A percentile compares a stretch with the other conserved stretches of the same genome.
Conservation (phyloP, 2,329 filamentous ascomycete species). For the Cordyceps fumosorosea region DNA sequence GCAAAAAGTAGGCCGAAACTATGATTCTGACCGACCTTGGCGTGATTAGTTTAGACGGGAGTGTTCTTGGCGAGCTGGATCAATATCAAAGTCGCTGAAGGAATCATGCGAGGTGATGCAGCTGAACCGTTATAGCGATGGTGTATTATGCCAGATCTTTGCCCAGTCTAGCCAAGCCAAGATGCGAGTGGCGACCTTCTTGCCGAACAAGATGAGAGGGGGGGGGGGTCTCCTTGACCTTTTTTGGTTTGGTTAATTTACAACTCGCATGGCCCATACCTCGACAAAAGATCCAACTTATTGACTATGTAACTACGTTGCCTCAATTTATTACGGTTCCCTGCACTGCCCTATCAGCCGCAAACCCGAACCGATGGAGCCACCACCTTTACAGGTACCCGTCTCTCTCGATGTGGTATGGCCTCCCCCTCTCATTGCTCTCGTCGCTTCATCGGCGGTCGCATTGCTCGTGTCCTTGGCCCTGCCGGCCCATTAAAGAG, state of each 20-base stretch:
- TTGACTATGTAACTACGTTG: too few relatives aligned
- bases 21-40: background rate
- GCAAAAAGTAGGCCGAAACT: background rate
- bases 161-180: background rate
- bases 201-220: background rate
- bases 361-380: background rate
- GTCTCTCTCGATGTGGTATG: background rate
- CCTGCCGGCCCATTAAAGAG: background rate
- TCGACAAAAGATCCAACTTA: background rate
- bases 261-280: background rate
- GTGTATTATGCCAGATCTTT: background rate
- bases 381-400: too few relatives aligned
- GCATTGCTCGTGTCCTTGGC: constrained; percentile 1
- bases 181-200: background rate
- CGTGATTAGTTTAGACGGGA: background rate
- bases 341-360: constrained; percentile 4
- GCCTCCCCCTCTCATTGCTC: too few relatives aligned
- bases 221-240: background rate
- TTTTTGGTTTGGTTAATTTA: background rate
- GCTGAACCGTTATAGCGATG: background rate
- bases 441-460: background rate
- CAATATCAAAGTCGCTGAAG: background rate
- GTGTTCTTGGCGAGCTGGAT: background rate
- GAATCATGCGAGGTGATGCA: background rate
- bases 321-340: background rate